Base-by-base conservation (phyloP, 2,329 filamentous ascomycete species). In the Xenoacremonium recifei region DNA sequence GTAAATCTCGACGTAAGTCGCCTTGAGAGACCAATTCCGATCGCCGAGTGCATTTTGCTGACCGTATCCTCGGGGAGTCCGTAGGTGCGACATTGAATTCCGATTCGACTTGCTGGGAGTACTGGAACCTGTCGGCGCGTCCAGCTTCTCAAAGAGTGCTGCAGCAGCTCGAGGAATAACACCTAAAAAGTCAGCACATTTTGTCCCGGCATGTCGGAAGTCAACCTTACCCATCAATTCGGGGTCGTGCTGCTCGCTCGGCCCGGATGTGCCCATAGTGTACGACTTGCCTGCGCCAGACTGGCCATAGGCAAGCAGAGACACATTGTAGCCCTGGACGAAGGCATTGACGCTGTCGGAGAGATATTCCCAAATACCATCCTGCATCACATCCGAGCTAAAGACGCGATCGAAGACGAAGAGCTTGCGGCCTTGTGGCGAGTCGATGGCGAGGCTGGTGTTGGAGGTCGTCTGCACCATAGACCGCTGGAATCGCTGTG, bases 341-440 rank as follows among this genome's bases (percentile, higher is more conserved):
- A 99, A 99, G 3, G 91, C 88, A 55, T 77, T 82, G 54, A 97
- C 87, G 56, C 90, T 95, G 54, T 99, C 93, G 48, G 82, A 82
- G 36, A 99, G 74, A 59, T 99, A 99, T 35, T 96, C 87, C 88
- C 92, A 99, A 35, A 99, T 72, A 35, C 91, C 92, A 53, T 93
- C 87, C 64, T 99, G 93, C 45, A 80, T 78, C 6, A 90, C 77
- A 3, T 93, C 85, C 55, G 91, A 83, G 21, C 83, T 79, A 61
- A 99, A 99, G 5, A 99, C 91, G 48, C 90, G 85, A 68, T 99
- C 93, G 62, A 99, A 99, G 16, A 97, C 85, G 62, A 99, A 99
- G 4, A 96, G 76, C 63, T 97, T 97, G 60, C 87, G 87, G 37
- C 92, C 93, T 61, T 96, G 90, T 0, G 90, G 86, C 3, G 91